These are phyloP conservation scores for Globisporangium carolinianum DNA, from an alignment of 352 stramenopile species.

Conservation along the genomic window DNA sequence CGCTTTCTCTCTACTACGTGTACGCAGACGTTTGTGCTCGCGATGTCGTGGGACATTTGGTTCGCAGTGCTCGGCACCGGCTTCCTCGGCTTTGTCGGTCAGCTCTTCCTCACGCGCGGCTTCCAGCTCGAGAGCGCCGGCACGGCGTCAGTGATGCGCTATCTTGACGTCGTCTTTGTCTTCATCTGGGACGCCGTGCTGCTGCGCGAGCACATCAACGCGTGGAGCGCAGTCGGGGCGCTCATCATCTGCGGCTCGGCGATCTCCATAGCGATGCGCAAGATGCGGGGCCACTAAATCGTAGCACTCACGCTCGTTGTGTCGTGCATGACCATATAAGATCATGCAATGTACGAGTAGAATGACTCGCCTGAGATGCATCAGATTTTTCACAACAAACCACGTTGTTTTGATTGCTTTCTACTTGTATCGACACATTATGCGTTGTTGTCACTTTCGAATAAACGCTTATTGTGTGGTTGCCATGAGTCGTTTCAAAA, in stretches of 20 bases:
- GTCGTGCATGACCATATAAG: too few species aligned
- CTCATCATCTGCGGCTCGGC: conserved; percentile 24
- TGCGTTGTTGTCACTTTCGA: too few species aligned
- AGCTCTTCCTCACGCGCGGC: conserved; percentile 36
- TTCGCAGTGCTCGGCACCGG: conserved; percentile 21
- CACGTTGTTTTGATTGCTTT: too few species aligned
- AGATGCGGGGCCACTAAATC: conserved; percentile 4
- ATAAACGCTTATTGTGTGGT: too few species aligned
- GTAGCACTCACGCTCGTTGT: not conserved
- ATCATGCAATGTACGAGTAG: too few species aligned
- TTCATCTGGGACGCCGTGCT: conserved; percentile 32
- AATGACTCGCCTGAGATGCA: not conserved
- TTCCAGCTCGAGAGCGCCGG: conserved; percentile 37
- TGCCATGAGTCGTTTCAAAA: too few species aligned
- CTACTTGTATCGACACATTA: too few species aligned
- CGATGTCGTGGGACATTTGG: conserved; percentile 13
- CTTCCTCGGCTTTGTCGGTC: conserved; percentile 26
- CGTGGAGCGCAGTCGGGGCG: conserved; percentile 27
- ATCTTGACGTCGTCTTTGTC: conserved; percentile 35
- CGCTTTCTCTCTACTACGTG: not conserved
- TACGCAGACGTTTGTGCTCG: conserved; percentile 11
- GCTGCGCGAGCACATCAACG: conserved; percentile 25
- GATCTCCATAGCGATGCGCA: conserved; percentile 23
- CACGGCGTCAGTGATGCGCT: conserved; percentile 33
- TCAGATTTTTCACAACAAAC: too few species aligned